These are phyloP conservation scores for Leptographium lundbergii DNA, from an alignment of 2,329 filamentous ascomycete species.

Conservation along the genomic window DNA sequence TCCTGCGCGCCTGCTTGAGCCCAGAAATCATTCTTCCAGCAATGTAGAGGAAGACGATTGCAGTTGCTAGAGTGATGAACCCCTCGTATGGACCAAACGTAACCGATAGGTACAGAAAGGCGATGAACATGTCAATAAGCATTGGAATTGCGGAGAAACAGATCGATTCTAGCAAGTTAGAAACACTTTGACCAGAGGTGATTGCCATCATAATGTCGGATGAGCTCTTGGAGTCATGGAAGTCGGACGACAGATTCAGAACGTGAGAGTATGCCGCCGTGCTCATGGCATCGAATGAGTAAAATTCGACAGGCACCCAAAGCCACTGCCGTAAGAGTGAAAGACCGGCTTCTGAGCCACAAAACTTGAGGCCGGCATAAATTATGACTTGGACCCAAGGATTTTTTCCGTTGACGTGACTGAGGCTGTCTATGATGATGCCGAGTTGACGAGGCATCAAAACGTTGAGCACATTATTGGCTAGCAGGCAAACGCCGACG, in stretches of 20 bases:
- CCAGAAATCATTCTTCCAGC: constrained; percentile 37
- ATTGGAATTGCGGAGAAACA: constrained; percentile 46
- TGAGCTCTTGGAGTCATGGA: constrained; percentile 47
- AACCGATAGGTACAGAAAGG: constrained; percentile 45
- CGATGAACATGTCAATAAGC: constrained; percentile 46
- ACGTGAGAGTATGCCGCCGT: constrained; percentile 46
- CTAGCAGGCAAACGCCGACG: constrained; percentile 55
- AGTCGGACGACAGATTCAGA: constrained; percentile 47
- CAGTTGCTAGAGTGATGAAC: constrained; percentile 47
- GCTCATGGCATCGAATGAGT: constrained; percentile 39
- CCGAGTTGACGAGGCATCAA: constrained; percentile 73
- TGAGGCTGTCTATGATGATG: constrained; percentile 60
- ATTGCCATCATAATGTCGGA: constrained; percentile 47
- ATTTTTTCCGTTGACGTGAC: constrained; percentile 31
- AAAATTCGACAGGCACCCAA: constrained; percentile 46
- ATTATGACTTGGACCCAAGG: constrained; percentile 40
- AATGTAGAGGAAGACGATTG: constrained; percentile 41
- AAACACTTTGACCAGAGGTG: constrained; percentile 38
- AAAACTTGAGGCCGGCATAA: constrained; percentile 38
- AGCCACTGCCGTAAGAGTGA: constrained; percentile 40
- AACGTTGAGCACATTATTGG: constrained; percentile 60
- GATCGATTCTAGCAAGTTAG: constrained; percentile 43
- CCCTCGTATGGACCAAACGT: constrained; percentile 49
- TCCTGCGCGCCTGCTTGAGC: constrained; percentile 35
- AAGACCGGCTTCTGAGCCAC: constrained; percentile 41